These are phyloP conservation scores for Coprinopsis strossmayeri DNA, from an alignment of 768 basidiomycete species.

Conservation along the genomic window DNA sequence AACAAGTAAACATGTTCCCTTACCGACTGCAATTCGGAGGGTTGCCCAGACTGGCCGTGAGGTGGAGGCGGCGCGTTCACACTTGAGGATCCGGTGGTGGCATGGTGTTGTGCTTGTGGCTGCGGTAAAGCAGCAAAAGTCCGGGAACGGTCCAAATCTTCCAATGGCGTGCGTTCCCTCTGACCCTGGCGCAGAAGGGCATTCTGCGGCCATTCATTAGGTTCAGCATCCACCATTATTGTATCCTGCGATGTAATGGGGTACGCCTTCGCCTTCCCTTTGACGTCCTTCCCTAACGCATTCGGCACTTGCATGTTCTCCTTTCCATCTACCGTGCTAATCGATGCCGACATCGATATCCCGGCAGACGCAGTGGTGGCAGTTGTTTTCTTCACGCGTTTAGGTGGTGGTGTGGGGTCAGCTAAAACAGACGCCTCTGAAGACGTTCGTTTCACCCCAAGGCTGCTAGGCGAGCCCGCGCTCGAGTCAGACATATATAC, in stretches of 20 bases:
- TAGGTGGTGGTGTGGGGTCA: not conserved
- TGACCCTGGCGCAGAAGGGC: not conserved
- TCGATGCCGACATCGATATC: not conserved
- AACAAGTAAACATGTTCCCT: not conserved
- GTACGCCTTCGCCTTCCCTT: conserved; percentile 2
- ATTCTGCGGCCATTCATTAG: not conserved
- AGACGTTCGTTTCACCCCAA: not conserved
- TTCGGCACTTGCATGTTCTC: not conserved
- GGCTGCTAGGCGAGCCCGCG: not conserved
- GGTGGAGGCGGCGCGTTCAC: not conserved
- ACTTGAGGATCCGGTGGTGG: not conserved
- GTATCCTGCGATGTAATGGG: not conserved
- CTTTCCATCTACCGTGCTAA: no score
- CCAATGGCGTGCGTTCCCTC: not conserved
- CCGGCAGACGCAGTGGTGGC: not conserved
- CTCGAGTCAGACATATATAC: not conserved
- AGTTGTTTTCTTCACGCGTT: not conserved
- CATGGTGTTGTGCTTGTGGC: not conserved
- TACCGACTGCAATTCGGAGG: not conserved
- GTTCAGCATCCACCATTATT: not conserved
- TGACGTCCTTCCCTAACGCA: not conserved
- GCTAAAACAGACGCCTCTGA: not conserved
- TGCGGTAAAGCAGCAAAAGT: not conserved
- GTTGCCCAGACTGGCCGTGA: not conserved
- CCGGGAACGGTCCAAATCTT: not conserved